Percentiles rank a stretch among this genome's conserved stretches.
Evolutionary conservation across 257 asterid species (phyloP).

Genomic region (Solanum stenotomum): DNA sequence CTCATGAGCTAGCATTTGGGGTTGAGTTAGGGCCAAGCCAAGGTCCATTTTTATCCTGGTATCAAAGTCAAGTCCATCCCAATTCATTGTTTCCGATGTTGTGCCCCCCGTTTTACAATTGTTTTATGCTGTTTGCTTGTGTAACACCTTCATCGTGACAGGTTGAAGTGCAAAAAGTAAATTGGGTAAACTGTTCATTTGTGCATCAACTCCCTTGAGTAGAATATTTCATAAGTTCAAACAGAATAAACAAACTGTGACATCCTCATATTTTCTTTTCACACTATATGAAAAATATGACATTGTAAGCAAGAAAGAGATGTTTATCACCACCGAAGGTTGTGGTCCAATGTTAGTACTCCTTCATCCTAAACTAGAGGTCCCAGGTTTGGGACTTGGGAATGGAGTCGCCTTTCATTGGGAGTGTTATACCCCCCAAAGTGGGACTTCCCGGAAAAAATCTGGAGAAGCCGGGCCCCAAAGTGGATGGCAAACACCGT

Average conservation of each 20-base stretch:
- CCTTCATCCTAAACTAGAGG: neutral
- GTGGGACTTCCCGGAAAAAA: neutral
- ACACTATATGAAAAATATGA: neutral
- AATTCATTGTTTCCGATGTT: neutral
- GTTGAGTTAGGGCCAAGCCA: neutral
- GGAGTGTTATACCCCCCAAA: neutral
- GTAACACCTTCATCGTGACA: neutral
- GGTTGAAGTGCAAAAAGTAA: neutral
- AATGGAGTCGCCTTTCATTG: neutral
- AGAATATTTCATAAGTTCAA: neutral
- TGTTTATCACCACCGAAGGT: neutral
- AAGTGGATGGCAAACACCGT: neutral
- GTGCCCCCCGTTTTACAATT: neutral
- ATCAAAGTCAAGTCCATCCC: neutral
- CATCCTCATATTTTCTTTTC: neutral
- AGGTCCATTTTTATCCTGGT: neutral
- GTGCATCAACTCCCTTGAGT: neutral
- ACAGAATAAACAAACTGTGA: neutral
- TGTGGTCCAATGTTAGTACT: neutral
- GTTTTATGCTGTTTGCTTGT: neutral
- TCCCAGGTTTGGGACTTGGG: neutral
- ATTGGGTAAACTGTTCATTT: neutral
- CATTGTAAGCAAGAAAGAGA: neutral
- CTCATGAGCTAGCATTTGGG: neutral
- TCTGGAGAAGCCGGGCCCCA: neutral